phyloP scores from a whole-genome alignment of 2,329 filamentous ascomycete genomes.

The Diaporthe ampelina region DNA sequence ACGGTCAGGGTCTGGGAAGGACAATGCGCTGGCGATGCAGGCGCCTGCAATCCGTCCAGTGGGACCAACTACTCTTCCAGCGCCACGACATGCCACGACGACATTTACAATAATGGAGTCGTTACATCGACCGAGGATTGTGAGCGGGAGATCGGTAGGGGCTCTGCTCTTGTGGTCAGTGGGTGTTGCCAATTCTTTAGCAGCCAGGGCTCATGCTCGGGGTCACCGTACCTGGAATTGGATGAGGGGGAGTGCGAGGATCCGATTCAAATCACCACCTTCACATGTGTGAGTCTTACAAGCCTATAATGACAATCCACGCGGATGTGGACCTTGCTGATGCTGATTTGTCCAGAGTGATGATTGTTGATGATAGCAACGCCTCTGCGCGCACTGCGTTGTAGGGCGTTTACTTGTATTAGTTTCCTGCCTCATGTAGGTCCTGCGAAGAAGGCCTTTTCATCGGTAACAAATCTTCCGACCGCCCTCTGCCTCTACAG shows the following conservation, averaged over 20 bases:
- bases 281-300: background rate
- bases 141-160: background rate
- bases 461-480: no score
- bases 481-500: no score
- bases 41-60: background rate
- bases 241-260: background rate
- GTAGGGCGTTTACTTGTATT: no score
- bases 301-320: background rate
- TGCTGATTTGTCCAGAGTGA: background rate
- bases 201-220: background rate
- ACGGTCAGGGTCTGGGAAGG: background rate
- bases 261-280: background rate
- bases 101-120: background rate
- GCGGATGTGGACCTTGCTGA: no score
- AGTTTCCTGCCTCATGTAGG: no score
- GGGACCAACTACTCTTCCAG: background rate
- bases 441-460: no score
- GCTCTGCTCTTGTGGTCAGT: background rate
- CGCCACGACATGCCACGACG: background rate
- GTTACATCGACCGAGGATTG: background rate
- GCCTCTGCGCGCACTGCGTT: no score
- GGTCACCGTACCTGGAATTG: background rate
- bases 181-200: slow-evolving; percentile 11
- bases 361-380: background rate
- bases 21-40: background rate